Evolutionary conservation across 2,329 filamentous ascomycete genomes (phyloP), one percentile per base, ranked within the genome.

Genomic region (Penicillium sp.): DNA sequence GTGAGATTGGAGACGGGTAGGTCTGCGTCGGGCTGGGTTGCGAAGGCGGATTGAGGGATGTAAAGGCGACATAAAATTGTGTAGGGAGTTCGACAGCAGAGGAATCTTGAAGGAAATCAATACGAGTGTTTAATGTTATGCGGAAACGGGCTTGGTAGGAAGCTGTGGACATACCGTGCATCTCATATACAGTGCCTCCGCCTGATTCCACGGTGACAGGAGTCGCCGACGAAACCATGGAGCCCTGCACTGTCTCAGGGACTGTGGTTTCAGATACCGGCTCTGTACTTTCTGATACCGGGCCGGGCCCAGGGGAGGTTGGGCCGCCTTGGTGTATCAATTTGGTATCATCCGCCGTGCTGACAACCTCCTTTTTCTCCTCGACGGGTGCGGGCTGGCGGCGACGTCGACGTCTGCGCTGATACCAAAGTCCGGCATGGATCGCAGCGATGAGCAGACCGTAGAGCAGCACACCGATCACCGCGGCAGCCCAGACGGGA

Each of bases 401-500:
- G 20, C 43, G n/a, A 10, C 33, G 40, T 18, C 40, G 55, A 15
- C 54, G 55, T 7, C 59, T 52, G 7, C 54, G 54, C 9, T 35
- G 4, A 4, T 18, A 20, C n/a, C 54, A 53, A 8, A 58, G 52
- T 53, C 51, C 38, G 13, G 56, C 3, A 0, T 52, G 42, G 2
- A 55, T 43, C 1, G 27, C 55, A 8, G 65, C 45, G 1, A 56
- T 29, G 15, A 61, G 40, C 0, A 66, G 24, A 3, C 60, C 62
- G 1, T 57, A 23, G 1, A 66, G 42, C 3, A 66, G 42, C 3
- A 62, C 58, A 5, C 64, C 64, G 12, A 66, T 57, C 25, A 87
- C 78, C 0, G 84, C 82, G 0, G 77, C 78, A 1, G 85, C 75
- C 75, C 81, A 86, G 4, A 67, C 67, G 0, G 82, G 80, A 3